Conservation (phyloP, 2,329 filamentous ascomycete species). For the Aspergillus flavus region DNA sequence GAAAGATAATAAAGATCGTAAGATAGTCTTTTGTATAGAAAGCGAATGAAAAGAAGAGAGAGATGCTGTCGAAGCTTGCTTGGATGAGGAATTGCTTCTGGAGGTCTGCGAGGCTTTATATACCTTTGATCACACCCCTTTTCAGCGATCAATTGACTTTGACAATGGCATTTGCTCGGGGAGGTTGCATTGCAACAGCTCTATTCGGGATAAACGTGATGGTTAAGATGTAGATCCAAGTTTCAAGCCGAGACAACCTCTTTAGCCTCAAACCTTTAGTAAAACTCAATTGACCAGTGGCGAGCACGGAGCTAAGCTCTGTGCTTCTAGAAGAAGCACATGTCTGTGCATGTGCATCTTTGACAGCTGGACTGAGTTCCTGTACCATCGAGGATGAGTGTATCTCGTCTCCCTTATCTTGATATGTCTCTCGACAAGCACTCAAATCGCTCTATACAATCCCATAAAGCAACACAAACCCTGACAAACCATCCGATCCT, state of each 20-base stretch:
- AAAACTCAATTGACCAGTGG: neutral
- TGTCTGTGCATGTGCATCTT: neutral
- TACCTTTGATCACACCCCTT: neutral
- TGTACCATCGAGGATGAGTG: neutral
- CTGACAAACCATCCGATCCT: neutral
- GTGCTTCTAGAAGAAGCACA: neutral
- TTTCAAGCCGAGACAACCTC: neutral
- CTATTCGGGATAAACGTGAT: slow-evolving; percentile 1
- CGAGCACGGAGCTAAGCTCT: neutral
- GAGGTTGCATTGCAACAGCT: neutral
- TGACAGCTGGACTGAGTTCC: neutral
- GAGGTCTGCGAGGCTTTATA: neutral
- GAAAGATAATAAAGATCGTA: neutral
- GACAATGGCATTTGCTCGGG: neutral
- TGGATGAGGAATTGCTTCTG: neutral
- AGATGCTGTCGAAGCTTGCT: neutral
- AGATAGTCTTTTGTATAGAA: neutral
- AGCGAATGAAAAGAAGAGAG: neutral
- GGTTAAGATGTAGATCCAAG: neutral
- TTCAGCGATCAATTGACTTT: neutral
- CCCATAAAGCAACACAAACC: neutral
- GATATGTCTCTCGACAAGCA: neutral
- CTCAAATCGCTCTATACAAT: neutral
- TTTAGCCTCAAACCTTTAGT: slow-evolving; percentile 1
- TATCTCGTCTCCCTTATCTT: neutral